These are phyloP conservation scores for Dentipellis sp. DNA, from an alignment of 768 basidiomycete species.

Conservation along the genomic window DNA sequence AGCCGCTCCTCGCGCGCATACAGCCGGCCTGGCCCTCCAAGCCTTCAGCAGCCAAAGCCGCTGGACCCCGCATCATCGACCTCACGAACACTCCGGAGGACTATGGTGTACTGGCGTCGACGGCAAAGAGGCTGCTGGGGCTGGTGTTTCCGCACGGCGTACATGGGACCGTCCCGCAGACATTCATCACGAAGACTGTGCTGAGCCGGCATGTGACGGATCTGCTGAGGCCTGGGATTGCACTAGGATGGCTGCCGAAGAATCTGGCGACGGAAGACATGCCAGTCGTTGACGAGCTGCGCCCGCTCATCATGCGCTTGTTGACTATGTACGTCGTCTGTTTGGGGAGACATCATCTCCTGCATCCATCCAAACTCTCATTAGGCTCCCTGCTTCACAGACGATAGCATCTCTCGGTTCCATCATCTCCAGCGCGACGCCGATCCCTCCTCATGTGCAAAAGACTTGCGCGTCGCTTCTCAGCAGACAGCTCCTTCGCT, in stretches of 20 bases:
- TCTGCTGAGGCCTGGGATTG: constrained; percentile 48
- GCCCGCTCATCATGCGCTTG: constrained; percentile 45
- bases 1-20: constrained; percentile 41
- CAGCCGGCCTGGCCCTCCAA: constrained; percentile 29
- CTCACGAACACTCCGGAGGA: constrained; percentile 33
- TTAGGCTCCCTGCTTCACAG: constrained; percentile 57
- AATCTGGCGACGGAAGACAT: constrained; percentile 28
- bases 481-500: constrained; percentile 60
- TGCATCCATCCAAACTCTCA: not conserved
- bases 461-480: constrained; percentile 56
- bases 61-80: constrained; percentile 33
- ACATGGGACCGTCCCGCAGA: constrained; percentile 41
- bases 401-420: constrained; percentile 55
- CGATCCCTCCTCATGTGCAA: constrained; percentile 40
- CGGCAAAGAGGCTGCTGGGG: constrained; percentile 34
- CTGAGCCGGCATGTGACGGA: constrained; percentile 50
- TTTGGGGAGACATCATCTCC: not conserved
- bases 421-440: constrained; percentile 37
- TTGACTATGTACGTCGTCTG: constrained; percentile 47
- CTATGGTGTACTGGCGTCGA: constrained; percentile 31
- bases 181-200: constrained; percentile 48
- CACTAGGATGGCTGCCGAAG: constrained; percentile 69
- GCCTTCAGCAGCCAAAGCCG: constrained; percentile 8
- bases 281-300: constrained; percentile 36
- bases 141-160: constrained; percentile 47